Percentiles rank a stretch among this genome's conserved stretches.
Evolutionary conservation across 2,329 filamentous ascomycete species (phyloP).

Genomic region (Remersonia thermophila): DNA sequence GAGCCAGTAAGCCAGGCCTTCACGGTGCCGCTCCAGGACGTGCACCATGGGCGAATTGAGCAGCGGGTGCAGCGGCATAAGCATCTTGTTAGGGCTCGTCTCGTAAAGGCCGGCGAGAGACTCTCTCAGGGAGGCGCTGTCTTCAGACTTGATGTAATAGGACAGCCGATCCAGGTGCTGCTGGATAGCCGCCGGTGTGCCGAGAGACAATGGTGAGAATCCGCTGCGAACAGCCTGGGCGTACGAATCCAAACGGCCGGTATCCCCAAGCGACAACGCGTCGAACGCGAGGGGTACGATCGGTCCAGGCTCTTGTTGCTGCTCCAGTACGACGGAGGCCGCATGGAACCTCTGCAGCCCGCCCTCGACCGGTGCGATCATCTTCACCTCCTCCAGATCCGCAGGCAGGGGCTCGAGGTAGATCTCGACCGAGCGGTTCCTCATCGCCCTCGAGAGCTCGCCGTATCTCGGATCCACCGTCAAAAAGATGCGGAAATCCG

Average conservation of each 20-base stretch:
- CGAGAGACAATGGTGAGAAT: no score
- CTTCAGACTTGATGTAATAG: slow-evolving; percentile 19
- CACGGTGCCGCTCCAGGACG: slow-evolving; percentile 27
- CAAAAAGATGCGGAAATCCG: slow-evolving; percentile 81
- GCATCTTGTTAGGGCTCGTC: slow-evolving; percentile 13
- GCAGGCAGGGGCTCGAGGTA: slow-evolving; percentile 47
- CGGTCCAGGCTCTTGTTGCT: slow-evolving; percentile 19
- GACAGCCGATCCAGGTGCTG: slow-evolving; percentile 12
- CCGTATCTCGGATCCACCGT: slow-evolving; percentile 88
- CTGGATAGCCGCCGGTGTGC: slow-evolving; percentile 5
- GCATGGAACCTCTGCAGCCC: slow-evolving; percentile 35
- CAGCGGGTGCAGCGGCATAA: slow-evolving; percentile 45
- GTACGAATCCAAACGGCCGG: slow-evolving; percentile 25
- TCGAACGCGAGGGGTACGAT: slow-evolving; percentile 32
- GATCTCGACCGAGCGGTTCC: slow-evolving; percentile 87
- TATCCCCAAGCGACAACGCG: slow-evolving; percentile 35
- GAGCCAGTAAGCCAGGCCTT: slow-evolving; percentile 35
- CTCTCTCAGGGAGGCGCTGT: slow-evolving; percentile 22
- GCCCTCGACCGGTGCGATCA: slow-evolving; percentile 36
- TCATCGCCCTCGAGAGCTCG: slow-evolving; percentile 90
- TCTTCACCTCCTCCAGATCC: slow-evolving; percentile 22
- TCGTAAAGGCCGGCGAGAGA: slow-evolving; percentile 23
- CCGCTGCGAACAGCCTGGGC: slow-evolving; percentile 10
- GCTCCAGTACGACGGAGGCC: slow-evolving; percentile 22
- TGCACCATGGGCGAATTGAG: slow-evolving; percentile 43